Percentiles rank a stretch among this genome's conserved stretches.
Evolutionary conservation across 2,329 filamentous ascomycete species (phyloP).

Genomic region (Sclerotinia minor): DNA sequence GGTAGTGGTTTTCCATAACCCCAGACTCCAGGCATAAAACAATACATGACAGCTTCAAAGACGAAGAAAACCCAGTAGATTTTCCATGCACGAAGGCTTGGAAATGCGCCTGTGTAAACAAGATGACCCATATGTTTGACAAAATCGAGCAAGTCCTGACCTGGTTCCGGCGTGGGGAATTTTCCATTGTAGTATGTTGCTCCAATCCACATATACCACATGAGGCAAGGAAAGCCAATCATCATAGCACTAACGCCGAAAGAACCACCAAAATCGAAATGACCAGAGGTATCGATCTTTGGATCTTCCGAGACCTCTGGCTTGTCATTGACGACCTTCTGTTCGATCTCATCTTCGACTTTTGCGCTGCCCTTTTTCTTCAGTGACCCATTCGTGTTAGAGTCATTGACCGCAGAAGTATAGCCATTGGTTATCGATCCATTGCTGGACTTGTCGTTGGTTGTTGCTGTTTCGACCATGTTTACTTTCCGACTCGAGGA

Average conservation of each 20-base stretch:
- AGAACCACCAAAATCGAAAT: conserved; percentile 85
- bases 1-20: conserved; percentile 84
- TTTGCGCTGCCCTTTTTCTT: conserved; percentile 23
- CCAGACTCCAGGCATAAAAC: conserved; percentile 82
- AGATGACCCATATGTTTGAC: conserved; percentile 67
- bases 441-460: conserved; percentile 30
- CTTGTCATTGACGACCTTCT: conserved; percentile 49
- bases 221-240: conserved; percentile 87
- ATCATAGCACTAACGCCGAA: conserved; percentile 81
- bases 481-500: conserved; percentile 33
- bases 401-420: conserved; percentile 24
- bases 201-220: conserved; percentile 99
- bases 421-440: conserved; percentile 25
- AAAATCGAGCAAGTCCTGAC: conserved; percentile 71
- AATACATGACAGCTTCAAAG: conserved; percentile 80
- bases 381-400: conserved; percentile 21
- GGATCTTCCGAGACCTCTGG: conserved; percentile 61
- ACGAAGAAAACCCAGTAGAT: conserved; percentile 96
- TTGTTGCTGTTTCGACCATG: conserved; percentile 33
- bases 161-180: conserved; percentile 65
- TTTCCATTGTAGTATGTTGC: conserved; percentile 89
- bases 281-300: conserved; percentile 62
- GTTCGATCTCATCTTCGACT: conserved; percentile 23
- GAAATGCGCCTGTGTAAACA: conserved; percentile 82
- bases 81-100: conserved; percentile 76